Evolutionary conservation across 305 asterid species (phyloP).

Genomic region (Nicotiana rustica): DNA sequence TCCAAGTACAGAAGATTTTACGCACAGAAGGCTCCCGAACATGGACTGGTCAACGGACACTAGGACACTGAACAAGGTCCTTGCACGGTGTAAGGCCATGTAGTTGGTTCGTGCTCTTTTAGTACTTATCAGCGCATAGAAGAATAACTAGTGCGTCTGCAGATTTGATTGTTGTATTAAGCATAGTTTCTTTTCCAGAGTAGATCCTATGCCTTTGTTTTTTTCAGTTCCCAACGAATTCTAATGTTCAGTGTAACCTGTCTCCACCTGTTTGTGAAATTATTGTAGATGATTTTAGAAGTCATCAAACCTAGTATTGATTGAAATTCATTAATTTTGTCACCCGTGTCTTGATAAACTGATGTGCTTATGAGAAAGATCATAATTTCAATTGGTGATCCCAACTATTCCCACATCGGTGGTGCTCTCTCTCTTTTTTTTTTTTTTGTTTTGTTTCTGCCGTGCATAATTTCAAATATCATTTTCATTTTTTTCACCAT

Average conservation of each 20-base stretch:
- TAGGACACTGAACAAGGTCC: constrained; percentile 64
- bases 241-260: neutral
- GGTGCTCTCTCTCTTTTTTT: no score
- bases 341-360: constrained; percentile 1
- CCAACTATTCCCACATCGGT: no score
- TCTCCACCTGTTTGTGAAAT: constrained; percentile 21
- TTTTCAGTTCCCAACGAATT: neutral
- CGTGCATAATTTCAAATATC: no score
- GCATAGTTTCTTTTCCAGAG: constrained; percentile 26
- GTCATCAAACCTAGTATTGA: constrained; percentile 15
- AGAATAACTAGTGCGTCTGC: constrained; percentile 41
- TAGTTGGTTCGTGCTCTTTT: constrained; percentile 38
- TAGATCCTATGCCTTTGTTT: constrained; percentile 20
- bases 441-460: no score
- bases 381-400: neutral
- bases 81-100: constrained; percentile 25
- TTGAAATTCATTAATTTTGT: constrained; percentile 16
- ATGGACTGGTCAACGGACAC: constrained; percentile 77
- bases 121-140: constrained; percentile 46
- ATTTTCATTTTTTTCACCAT: no score
- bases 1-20: constrained; percentile 92
- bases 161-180: constrained; percentile 36
- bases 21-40: constrained; percentile 65
- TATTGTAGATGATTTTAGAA: constrained; percentile 29
- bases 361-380: constrained; percentile 10